Percentiles rank a stretch among this genome's conserved stretches.
Conservation (phyloP, 768 basidiomycete genomes). For the Russula brevipes region DNA sequence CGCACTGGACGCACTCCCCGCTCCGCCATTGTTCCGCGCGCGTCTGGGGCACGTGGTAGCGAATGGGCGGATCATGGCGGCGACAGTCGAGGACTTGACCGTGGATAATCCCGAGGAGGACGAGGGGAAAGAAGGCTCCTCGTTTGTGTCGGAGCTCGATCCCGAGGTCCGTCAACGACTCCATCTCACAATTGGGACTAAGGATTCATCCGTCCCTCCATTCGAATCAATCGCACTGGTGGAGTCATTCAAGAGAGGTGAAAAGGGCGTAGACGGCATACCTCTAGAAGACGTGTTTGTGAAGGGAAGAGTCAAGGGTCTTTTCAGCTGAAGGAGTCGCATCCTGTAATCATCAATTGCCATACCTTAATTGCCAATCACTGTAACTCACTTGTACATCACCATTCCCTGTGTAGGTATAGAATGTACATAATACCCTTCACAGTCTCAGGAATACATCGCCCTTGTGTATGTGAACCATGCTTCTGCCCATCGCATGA, state of each 20-base stretch:
- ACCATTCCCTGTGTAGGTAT: not conserved
- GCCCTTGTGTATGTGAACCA: too few species aligned
- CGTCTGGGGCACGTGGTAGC: slow-evolving; percentile 61
- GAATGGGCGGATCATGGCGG: slow-evolving; percentile 75
- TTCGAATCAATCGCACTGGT: slow-evolving; percentile 71
- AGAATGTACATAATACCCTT: not conserved
- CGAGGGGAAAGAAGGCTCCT: slow-evolving; percentile 36
- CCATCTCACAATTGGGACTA: slow-evolving; percentile 88
- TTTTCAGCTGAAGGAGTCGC: not conserved
- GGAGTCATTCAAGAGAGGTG: slow-evolving; percentile 44
- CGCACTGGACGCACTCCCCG: slow-evolving; percentile 35
- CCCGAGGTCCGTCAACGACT: slow-evolving; percentile 46
- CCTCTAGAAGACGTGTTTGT: slow-evolving; percentile 29
- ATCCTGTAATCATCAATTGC: not conserved
- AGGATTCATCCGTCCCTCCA: slow-evolving; percentile 43
- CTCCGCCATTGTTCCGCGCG: slow-evolving; percentile 55
- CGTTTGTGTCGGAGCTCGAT: slow-evolving; percentile 46
- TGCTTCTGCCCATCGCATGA: too few species aligned
- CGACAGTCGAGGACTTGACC: slow-evolving; percentile 59
- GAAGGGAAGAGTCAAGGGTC: slow-evolving; percentile 33
- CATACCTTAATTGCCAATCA: not conserved
- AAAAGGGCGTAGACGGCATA: slow-evolving; percentile 30
- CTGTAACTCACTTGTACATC: not conserved
- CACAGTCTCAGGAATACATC: not conserved
- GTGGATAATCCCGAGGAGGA: slow-evolving; percentile 33